A percentile compares a stretch with the other conserved stretches of the same genome.
Evolutionary conservation across 257 asterid genomes (phyloP).

Genomic region (Striga asiatica): DNA sequence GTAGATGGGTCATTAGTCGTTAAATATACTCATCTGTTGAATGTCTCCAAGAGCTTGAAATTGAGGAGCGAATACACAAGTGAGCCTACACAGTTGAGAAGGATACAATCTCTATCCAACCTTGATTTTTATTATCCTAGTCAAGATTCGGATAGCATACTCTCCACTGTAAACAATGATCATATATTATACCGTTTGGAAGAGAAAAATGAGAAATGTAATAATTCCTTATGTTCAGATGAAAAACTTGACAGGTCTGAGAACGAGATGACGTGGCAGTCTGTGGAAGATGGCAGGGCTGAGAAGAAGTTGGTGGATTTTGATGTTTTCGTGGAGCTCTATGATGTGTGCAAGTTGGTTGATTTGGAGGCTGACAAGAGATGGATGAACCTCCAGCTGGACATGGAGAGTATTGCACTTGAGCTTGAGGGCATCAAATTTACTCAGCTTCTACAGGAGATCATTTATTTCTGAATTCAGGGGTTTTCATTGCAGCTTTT

Average conservation of each 20-base stretch:
- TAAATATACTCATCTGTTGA: constrained; percentile 40
- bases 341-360: too few relatives aligned
- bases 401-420: constrained; percentile 44
- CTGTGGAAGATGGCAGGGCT: too few relatives aligned
- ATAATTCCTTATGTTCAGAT: too few relatives aligned
- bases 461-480: constrained; percentile 21
- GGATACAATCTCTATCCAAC: constrained; percentile 44
- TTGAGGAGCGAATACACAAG: constrained; percentile 33
- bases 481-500: too few relatives aligned
- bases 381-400: constrained; percentile 87
- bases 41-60: constrained; percentile 53
- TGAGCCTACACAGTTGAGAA: constrained; percentile 26
- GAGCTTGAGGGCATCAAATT: constrained; percentile 61
- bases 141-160: constrained; percentile 16
- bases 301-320: constrained; percentile 30
- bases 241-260: too few relatives aligned
- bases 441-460: constrained; percentile 50
- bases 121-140: constrained; percentile 30
- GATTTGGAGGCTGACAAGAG: constrained; percentile 38
- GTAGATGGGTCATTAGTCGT: too few relatives aligned
- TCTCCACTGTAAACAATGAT: too few relatives aligned
- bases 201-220: too few relatives aligned
- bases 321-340: too few relatives aligned
- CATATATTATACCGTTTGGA: too few relatives aligned
- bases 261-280: too few relatives aligned